phyloP scores from a whole-genome alignment of 2,329 filamentous ascomycete species.

The Claviceps sp. region DNA sequence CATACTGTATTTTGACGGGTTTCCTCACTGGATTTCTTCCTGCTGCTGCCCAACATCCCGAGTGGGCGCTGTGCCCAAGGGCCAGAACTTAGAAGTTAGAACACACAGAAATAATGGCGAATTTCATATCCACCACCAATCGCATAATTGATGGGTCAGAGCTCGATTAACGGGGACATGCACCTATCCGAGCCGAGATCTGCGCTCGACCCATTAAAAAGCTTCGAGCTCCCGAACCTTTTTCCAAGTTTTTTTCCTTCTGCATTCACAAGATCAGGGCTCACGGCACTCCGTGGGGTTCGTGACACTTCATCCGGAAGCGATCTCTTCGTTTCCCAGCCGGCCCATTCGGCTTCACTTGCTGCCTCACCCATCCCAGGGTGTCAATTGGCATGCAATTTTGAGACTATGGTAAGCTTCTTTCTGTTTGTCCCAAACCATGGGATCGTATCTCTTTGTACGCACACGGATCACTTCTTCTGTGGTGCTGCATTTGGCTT shows the following conservation, averaged over 20 bases:
- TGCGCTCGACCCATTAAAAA: neutral
- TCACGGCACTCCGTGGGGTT: neutral
- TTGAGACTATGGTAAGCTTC: conserved; percentile 1
- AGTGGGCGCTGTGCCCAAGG: no score
- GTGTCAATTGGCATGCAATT: neutral
- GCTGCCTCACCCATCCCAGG: no score
- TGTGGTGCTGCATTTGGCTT: conserved; percentile 5
- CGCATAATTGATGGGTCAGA: conserved; percentile 15
- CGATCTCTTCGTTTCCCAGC: neutral
- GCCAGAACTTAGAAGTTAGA: no score
- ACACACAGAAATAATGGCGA: no score
- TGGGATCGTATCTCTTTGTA: neutral
- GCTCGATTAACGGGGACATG: conserved; percentile 11
- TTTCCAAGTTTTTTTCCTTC: neutral
- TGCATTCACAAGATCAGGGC: neutral
- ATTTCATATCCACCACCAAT: conserved; percentile 12
- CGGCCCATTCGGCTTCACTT: no score
- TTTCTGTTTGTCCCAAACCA: conserved; percentile 2
- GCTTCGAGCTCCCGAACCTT: neutral
- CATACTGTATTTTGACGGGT: no score
- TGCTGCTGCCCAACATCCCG: neutral
- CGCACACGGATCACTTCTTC: neutral
- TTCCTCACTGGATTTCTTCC: neutral
- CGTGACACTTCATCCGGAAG: neutral
- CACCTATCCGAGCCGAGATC: conserved; percentile 5